Base-by-base conservation (phyloP, 208 protist genomes). In the Trypanosoma lewisi region DNA sequence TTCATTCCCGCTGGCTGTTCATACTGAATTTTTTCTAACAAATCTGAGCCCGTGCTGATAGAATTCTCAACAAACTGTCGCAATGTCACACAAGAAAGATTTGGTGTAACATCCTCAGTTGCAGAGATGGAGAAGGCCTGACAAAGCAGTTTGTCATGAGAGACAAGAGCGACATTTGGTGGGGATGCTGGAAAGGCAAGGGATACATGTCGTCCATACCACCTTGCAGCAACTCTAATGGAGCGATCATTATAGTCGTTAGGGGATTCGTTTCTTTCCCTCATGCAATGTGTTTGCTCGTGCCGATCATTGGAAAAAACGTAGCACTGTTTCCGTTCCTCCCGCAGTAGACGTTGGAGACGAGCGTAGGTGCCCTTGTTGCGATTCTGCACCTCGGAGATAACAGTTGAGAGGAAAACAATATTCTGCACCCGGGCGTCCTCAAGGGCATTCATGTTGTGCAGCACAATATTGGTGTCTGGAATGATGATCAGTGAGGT, bases 261-360 rank as follows among this genome's bases (percentile, higher is more conserved):
- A 0, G 77, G 70, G 11, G 78, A 79, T 67, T 98, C 94, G 30
- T 81, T 79, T 33, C 71, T 60, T 19, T 82, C 54, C 19, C 65
- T 68, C 47, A 91, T 36, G 60, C 84, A 87, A 77, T 87, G 84
- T 17, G 92, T 96, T 65, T 96, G 89, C 63, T 92, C 84, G 62
- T 96, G 92, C 28, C 79, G 75, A 67, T 98, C 92, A 67, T 98
- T 97, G 3, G 83, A 80, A 60, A 98, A 97, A n/a, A 93, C 89
- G 69, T 91, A 94, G 78, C 87, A 94, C 31, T 75, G 77, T 55
- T 91, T 92, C 6, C 39, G 31, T 34, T 81, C 70, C 45, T 91
- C 84, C 21, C 41, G 37, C n/a, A 96, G 47, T 33, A 98, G 52
- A 42, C 75, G 61, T 53, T 93, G 83, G n/a, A 97, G 59, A 16